phyloP scores from a whole-genome alignment of 2,329 filamentous ascomycete species.

The Xylariaceae sp. region DNA sequence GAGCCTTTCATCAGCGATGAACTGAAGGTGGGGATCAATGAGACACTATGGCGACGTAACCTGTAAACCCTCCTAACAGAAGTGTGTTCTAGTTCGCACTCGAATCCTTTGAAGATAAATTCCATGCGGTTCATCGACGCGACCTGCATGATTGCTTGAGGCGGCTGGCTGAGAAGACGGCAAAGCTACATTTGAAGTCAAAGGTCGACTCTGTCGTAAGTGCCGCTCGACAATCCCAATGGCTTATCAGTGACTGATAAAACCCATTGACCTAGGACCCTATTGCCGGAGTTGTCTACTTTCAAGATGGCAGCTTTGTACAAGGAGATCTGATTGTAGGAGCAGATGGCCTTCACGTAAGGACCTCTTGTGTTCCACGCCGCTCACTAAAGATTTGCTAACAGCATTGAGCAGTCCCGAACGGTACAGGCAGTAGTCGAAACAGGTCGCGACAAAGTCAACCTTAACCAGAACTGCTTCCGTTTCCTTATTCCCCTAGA shows the following conservation, averaged over 20 bases:
- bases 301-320: neutral
- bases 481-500: neutral
- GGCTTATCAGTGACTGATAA: neutral
- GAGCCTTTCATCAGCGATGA: neutral
- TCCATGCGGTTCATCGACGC: neutral
- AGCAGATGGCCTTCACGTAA: neutral
- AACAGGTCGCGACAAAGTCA: neutral
- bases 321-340: neutral
- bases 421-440: neutral
- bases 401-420: neutral
- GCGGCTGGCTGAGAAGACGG: neutral
- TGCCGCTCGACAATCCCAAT: neutral
- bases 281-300: neutral
- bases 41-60: neutral
- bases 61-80: neutral
- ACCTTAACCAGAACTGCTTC: neutral
- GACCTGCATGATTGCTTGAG: neutral
- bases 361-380: neutral
- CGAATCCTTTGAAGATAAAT: neutral
- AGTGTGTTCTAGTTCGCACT: neutral
- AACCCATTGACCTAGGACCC: neutral
- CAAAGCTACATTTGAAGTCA: neutral
- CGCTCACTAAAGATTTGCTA: neutral
- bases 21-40: neutral
- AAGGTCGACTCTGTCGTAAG: neutral